phyloP scores from a whole-genome alignment of 306 rosid genomes.

The Cicer yamashitae region DNA sequence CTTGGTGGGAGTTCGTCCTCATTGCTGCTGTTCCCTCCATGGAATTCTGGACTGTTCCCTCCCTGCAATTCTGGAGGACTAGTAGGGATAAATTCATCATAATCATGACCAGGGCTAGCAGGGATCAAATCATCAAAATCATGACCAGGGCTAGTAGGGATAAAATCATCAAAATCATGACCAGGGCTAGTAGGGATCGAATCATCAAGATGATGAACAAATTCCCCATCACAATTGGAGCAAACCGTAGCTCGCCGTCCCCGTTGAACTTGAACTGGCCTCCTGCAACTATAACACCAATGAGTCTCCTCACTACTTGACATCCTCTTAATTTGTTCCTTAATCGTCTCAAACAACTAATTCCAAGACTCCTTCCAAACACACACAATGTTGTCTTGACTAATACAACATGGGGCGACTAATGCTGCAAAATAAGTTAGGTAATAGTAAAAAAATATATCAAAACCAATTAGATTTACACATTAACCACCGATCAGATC shows the following conservation, averaged over 20 bases:
- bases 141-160: constrained; percentile 50
- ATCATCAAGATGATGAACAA: constrained; percentile 68
- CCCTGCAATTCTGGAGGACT: constrained; percentile 50
- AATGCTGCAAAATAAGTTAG: constrained; percentile 44
- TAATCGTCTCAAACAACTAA: constrained; percentile 26
- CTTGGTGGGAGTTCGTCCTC: constrained; percentile 52
- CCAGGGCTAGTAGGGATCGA: constrained; percentile 43
- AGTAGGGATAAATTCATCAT: no score
- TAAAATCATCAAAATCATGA: no score
- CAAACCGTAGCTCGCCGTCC: constrained; percentile 59
- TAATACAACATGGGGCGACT: constrained; percentile 25
- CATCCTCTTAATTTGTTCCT: constrained; percentile 55
- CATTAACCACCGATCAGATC: not conserved
- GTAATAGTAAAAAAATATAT: constrained; percentile 17
- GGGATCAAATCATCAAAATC: constrained; percentile 63
- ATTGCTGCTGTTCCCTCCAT: constrained; percentile 44
- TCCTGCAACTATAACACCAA: constrained; percentile 70
- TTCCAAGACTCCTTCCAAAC: constrained; percentile 36
- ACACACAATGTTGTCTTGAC: constrained; percentile 38
- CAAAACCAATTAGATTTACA: constrained; percentile 6
- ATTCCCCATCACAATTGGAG: constrained; percentile 62
- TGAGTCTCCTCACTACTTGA: constrained; percentile 69
- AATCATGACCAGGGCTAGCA: not conserved
- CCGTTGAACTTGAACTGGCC: constrained; percentile 45
- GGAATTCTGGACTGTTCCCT: constrained; percentile 45